phyloP scores from a whole-genome alignment of 768 basidiomycete species.

The Boletus coccyginus region DNA sequence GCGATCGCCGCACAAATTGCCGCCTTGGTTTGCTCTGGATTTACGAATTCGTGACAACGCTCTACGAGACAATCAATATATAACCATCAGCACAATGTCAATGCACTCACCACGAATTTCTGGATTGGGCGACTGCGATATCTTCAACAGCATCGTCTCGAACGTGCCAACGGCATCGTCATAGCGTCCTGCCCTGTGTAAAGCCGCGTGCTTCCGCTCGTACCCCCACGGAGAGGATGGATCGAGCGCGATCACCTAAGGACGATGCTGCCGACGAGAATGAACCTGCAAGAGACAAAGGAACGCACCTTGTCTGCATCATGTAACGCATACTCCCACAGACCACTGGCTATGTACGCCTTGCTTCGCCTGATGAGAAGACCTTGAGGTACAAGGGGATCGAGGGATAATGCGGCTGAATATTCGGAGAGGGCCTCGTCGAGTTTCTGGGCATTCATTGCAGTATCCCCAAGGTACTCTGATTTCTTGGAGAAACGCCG shows the following conservation, averaged over 20 bases:
- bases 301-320: not conserved
- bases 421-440: not conserved
- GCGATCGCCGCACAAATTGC: too few relatives aligned
- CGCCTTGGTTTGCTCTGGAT: too few relatives aligned
- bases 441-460: not conserved
- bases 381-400: not conserved
- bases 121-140: not conserved
- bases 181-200: not conserved
- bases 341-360: not conserved
- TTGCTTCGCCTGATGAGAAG: not conserved
- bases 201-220: not conserved
- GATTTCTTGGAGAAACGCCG: not conserved
- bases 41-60: too few relatives aligned
- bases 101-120: not conserved
- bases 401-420: not conserved
- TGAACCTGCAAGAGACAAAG: not conserved
- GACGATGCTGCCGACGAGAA: not conserved
- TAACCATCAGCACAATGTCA: too few relatives aligned
- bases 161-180: not conserved
- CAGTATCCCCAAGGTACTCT: not conserved
- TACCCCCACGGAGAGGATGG: not conserved
- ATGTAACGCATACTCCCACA: not conserved
- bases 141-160: conserved; percentile 3
- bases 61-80: too few relatives aligned
- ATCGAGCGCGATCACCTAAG: not conserved